phyloP scores from a whole-genome alignment of 2,329 filamentous ascomycete species.

The Ophidiomyces ophidiicola region DNA sequence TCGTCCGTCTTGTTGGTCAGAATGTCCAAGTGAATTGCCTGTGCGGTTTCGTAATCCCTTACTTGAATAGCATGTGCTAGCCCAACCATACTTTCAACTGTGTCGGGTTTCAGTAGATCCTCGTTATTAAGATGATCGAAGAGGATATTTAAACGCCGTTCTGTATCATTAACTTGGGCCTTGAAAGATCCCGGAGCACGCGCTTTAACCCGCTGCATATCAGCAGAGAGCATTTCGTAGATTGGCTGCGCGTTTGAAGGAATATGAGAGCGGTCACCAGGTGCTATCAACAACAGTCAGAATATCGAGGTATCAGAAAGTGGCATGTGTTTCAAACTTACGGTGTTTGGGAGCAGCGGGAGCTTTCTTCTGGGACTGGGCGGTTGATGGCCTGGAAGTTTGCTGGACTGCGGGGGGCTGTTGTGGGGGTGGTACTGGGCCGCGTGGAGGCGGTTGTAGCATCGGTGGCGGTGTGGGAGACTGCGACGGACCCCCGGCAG shows the following conservation, averaged over 20 bases:
- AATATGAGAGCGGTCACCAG: conserved; percentile 84
- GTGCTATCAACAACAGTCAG: conserved; percentile 26
- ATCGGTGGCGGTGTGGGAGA: too few species aligned
- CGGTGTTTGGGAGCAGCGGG: conserved; percentile 55
- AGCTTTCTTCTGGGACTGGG: conserved; percentile 39
- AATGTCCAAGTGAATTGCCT: conserved; percentile 60
- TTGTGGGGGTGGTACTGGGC: conserved; percentile 20
- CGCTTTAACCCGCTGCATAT: conserved; percentile 78
- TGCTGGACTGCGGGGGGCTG: conserved; percentile 26
- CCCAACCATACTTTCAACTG: conserved; percentile 36
- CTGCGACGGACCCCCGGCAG: conserved; percentile 26
- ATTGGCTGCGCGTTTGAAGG: conserved; percentile 62
- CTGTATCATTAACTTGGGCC: conserved; percentile 80
- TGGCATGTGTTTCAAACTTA: conserved; percentile 28
- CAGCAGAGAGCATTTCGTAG: conserved; percentile 65
- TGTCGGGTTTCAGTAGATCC: conserved; percentile 72
- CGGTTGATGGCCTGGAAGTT: conserved; percentile 38
- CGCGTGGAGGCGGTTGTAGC: conserved; percentile 32
- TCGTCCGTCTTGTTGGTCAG: conserved; percentile 66
- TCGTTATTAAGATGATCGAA: conserved; percentile 97
- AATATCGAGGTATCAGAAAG: background rate
- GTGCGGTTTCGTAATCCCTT: conserved; percentile 57
- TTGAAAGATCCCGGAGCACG: conserved; percentile 80
- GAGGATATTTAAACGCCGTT: conserved; percentile 83
- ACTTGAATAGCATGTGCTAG: conserved; percentile 52